Percentiles rank a stretch among this genome's conserved stretches.
phyloP scores from a whole-genome alignment of 2,329 filamentous ascomycete species.

The Aspergillus proliferans region DNA sequence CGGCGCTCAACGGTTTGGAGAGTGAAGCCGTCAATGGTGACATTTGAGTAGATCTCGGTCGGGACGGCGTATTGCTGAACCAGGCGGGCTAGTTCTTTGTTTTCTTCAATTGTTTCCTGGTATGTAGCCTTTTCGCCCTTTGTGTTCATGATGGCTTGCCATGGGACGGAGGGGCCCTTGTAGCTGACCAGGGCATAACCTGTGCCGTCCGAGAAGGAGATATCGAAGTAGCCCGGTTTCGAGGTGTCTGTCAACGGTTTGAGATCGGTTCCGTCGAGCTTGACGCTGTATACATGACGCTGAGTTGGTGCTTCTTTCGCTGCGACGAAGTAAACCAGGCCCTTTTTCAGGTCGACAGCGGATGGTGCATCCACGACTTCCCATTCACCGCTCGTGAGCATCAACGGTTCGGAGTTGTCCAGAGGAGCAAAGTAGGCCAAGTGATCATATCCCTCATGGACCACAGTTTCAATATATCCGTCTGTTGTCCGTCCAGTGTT shows the following conservation, averaged over 20 bases:
- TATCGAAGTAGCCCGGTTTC: conserved; percentile 69
- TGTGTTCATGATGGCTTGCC: conserved; percentile 84
- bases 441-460: conserved; percentile 82
- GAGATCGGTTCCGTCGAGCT: conserved; percentile 70
- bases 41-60: conserved; percentile 71
- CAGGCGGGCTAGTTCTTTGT: conserved; percentile 61
- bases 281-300: conserved; percentile 85
- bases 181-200: conserved; percentile 83
- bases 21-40: conserved; percentile 74
- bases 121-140: conserved; percentile 61
- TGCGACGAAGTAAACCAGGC: conserved; percentile 83
- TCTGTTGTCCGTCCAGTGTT: conserved; percentile 68
- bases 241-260: conserved; percentile 67
- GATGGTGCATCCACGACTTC: conserved; percentile 84
- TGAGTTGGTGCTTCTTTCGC: conserved; percentile 85
- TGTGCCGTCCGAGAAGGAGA: conserved; percentile 75
- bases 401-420: conserved; percentile 70
- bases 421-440: conserved; percentile 88
- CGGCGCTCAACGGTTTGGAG: conserved; percentile 74
- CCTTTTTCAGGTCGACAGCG: conserved; percentile 74
- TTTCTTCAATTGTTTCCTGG: conserved; percentile 70
- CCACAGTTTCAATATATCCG: conserved; percentile 87
- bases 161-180: conserved; percentile 76
- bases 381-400: conserved; percentile 86
- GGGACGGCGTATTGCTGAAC: conserved; percentile 75